A percentile compares a stretch with the other conserved stretches of the same genome.
phyloP scores from a whole-genome alignment of 2,329 filamentous ascomycete genomes.

The Colletotrichum tabaci region DNA sequence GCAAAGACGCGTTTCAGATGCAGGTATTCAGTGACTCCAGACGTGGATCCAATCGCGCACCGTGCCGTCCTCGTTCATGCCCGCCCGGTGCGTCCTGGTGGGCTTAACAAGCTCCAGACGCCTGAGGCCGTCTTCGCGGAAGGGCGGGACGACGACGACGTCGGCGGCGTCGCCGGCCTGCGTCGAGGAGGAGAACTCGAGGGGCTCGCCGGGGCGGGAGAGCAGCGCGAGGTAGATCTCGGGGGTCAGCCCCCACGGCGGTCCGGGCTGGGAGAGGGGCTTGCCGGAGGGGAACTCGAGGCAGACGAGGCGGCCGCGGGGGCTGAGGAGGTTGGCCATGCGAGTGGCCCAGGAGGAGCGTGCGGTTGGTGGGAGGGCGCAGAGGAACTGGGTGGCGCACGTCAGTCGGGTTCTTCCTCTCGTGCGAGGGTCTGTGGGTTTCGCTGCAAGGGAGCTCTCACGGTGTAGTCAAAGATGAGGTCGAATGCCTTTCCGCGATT shows the following conservation, averaged over 20 bases:
- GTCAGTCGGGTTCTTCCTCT: not conserved
- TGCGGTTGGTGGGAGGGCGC: conserved; percentile 69
- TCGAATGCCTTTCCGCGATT: conserved; percentile 71
- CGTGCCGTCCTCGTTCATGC: conserved; percentile 60
- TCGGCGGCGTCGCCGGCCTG: conserved; percentile 44
- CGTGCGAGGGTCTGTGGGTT: not conserved
- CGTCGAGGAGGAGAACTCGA: conserved; percentile 65
- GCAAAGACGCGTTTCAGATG: not conserved
- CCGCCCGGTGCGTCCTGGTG: conserved; percentile 62
- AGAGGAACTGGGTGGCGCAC: conserved; percentile 67
- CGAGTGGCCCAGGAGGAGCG: conserved; percentile 69
- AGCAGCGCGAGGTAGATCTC: conserved; percentile 82
- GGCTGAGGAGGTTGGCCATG: conserved; percentile 65
- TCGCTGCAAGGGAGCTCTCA: conserved; percentile 51
- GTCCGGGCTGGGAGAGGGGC: conserved; percentile 74
- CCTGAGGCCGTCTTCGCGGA: conserved; percentile 54
- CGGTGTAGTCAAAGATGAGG: conserved; percentile 75
- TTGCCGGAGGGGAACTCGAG: conserved; percentile 87
- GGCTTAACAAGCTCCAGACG: conserved; percentile 67
- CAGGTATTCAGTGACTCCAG: conserved; percentile 57
- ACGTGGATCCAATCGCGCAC: conserved; percentile 69
- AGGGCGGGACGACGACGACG: conserved; percentile 61
- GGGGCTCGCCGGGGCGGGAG: conserved; percentile 75
- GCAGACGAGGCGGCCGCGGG: conserved; percentile 69
- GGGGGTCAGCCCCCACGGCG: conserved; percentile 80